phyloP scores from a whole-genome alignment of 345 rosid species.

The Rhizophora mangle region DNA sequence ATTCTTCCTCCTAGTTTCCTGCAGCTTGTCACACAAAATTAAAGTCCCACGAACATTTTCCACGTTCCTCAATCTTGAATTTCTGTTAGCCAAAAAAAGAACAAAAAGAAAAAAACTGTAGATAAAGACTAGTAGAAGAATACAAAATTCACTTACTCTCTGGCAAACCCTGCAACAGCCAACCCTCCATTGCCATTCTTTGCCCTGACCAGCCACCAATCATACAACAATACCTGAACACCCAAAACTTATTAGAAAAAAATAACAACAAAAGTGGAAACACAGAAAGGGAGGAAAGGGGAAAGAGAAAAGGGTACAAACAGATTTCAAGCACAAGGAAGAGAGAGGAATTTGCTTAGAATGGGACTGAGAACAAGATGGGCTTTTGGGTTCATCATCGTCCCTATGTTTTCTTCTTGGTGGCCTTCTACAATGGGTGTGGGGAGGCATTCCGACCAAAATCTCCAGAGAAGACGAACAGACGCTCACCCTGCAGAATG shows the following conservation, averaged over 20 bases:
- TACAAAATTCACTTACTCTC: constrained; percentile 20
- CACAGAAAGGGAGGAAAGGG: background rate
- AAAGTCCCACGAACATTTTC: background rate
- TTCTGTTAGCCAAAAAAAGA: background rate
- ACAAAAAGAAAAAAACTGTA: background rate
- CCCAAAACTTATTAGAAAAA: background rate
- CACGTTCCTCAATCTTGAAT: background rate
- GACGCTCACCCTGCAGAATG: too few species aligned
- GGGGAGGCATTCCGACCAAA: background rate
- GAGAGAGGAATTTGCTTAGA: constrained; percentile 1
- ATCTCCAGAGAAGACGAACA: too few species aligned
- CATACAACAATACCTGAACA: constrained; percentile 30
- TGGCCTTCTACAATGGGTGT: background rate
- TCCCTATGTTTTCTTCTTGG: background rate
- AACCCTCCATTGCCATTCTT: constrained; percentile 23
- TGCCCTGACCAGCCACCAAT: constrained; percentile 40
- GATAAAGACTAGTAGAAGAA: background rate
- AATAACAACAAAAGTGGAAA: background rate
- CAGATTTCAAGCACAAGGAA: constrained; percentile 13
- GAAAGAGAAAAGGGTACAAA: background rate
- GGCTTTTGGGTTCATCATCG: background rate
- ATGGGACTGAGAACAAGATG: background rate
- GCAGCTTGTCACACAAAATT: background rate
- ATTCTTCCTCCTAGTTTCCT: constrained; percentile 32
- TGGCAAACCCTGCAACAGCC: constrained; percentile 40